Evolutionary conservation across 805 yeast genomes (phyloP), one percentile per base, ranked within the genome.

Genomic region (Saturnispora hagleri): DNA sequence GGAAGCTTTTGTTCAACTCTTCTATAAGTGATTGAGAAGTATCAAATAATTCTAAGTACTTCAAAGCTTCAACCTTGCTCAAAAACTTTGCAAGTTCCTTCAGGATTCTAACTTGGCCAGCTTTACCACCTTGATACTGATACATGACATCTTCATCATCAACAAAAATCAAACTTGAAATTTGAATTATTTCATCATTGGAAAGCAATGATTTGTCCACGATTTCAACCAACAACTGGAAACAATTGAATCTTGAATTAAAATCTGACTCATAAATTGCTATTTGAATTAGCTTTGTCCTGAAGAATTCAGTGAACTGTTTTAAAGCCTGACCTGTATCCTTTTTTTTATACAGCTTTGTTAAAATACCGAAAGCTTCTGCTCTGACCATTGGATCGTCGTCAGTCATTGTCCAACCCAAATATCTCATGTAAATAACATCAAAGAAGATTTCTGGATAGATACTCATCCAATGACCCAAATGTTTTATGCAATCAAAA

Each of bases 361-460:
- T 63, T 43, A 89, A 67, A 4, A 76, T 73, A 57, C 73, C 78
- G 26, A 85, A 62, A 2, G 81, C 89, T 58, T 86, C 89, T 8
- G 73, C 62, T 57, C 95, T 74, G 1, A 87, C 95, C 3, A 62
- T 55, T 10, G 76, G 65, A 15, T 77, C 74, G 2, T 79, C 71
- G 61, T 89, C 97, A n/a, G 90, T 81, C 42, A 90, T 69, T 34
- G 87, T 71, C 95, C 95, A 86, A 4, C 96, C 96, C 60, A 86
- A 75, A 64, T 86, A 87, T 55, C 89, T 76, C 56, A 89, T 72
- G 60, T 81, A 87, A 1, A 82, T 71, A 12, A 84, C 81, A 54
- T 80, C 85, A 56, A 85, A 76, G 60, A 86, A 89, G 50, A 73
- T 69, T 52, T 84, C 89, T 0, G 96, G 95, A 55, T 76, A 77